phyloP scores from a whole-genome alignment of 805 yeast species.

The Wickerhamiella nectarea region DNA sequence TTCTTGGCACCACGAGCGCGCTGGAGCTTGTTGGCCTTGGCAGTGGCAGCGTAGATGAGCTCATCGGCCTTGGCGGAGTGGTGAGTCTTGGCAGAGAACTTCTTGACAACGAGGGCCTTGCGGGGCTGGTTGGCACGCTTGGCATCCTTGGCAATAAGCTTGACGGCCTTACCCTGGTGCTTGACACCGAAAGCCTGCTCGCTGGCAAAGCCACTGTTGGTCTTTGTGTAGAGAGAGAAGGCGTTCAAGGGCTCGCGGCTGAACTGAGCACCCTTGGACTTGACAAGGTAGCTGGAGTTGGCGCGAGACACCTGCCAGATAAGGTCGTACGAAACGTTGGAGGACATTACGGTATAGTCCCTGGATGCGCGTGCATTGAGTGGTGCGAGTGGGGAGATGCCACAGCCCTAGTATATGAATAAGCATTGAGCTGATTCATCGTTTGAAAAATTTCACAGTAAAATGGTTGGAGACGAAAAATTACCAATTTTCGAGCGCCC shows the following conservation, averaged over 20 bases:
- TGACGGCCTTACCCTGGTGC: slow-evolving; percentile 26
- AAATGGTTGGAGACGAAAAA: background rate
- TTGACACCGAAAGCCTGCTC: slow-evolving; percentile 37
- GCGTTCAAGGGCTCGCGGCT: slow-evolving; percentile 40
- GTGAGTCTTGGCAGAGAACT: slow-evolving; percentile 18
- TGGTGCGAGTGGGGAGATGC: background rate
- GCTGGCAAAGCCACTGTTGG: slow-evolving; percentile 37
- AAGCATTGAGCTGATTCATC: background rate
- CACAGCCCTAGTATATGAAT: slow-evolving; percentile 2
- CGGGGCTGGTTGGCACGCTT: slow-evolving; percentile 37
- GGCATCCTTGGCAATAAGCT: slow-evolving; percentile 32
- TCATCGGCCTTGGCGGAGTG: slow-evolving; percentile 37
- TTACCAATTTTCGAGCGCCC: background rate
- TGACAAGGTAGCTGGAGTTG: slow-evolving; percentile 36
- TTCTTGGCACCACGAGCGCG: slow-evolving; percentile 30
- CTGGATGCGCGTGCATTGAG: slow-evolving; percentile 4
- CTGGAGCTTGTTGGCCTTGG: slow-evolving; percentile 35
- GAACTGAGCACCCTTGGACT: slow-evolving; percentile 32
- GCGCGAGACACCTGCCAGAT: slow-evolving; percentile 39
- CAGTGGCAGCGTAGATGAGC: slow-evolving; percentile 35
- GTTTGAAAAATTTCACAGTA: no score
- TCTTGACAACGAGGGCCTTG: slow-evolving; percentile 23
- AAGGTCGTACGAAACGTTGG: slow-evolving; percentile 30
- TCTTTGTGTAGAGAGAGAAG: slow-evolving; percentile 34
- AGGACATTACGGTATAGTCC: slow-evolving; percentile 15